A percentile compares a stretch with the other conserved stretches of the same genome.
phyloP scores from a whole-genome alignment of 352 stramenopile genomes.

The Globisporangium cederbergense region DNA sequence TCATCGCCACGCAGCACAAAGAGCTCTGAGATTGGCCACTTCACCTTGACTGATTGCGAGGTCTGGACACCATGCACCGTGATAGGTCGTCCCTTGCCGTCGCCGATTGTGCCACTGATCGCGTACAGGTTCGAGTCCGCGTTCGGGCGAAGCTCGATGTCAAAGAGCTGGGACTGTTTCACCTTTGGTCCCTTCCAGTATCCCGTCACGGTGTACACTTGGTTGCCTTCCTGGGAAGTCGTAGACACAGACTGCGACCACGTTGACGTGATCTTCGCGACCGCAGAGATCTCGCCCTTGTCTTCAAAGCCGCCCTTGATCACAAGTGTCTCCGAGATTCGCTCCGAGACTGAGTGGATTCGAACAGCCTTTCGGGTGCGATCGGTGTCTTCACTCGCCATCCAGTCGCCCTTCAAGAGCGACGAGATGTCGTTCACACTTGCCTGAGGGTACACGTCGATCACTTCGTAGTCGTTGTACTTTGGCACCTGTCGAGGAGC shows the following conservation, averaged over 20 bases:
- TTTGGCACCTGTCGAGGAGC: slow-evolving; percentile 79
- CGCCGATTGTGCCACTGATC: slow-evolving; percentile 68
- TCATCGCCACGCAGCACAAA: slow-evolving; percentile 74
- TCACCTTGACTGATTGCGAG: slow-evolving; percentile 52
- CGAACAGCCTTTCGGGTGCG: slow-evolving; percentile 57
- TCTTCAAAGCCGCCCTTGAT: slow-evolving; percentile 68
- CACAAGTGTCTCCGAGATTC: slow-evolving; percentile 43
- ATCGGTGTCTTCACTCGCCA: slow-evolving; percentile 71
- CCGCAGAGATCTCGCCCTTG: slow-evolving; percentile 62
- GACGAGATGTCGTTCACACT: slow-evolving; percentile 11
- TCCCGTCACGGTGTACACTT: slow-evolving; percentile 53
- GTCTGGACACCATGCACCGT: slow-evolving; percentile 59
- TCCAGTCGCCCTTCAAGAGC: slow-evolving; percentile 66
- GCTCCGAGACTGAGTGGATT: slow-evolving; percentile 58
- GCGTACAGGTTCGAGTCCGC: slow-evolving; percentile 29
- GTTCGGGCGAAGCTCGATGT: slow-evolving; percentile 62
- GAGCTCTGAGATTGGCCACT: slow-evolving; percentile 76
- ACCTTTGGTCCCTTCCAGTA: slow-evolving; percentile 74
- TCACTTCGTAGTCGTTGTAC: slow-evolving; percentile 89
- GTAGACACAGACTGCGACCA: slow-evolving; percentile 36
- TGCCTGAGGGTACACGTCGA: slow-evolving; percentile 47
- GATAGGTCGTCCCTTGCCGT: slow-evolving; percentile 52
- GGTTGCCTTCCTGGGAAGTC: slow-evolving; percentile 13
- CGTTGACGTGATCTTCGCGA: slow-evolving; percentile 41
- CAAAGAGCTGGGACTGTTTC: slow-evolving; percentile 70